Percentiles rank a stretch among this genome's conserved stretches.
These are phyloP conservation scores for Exophiala xenobiotica DNA, from an alignment of 2,329 filamentous ascomycete species.

Conservation along the genomic window DNA sequence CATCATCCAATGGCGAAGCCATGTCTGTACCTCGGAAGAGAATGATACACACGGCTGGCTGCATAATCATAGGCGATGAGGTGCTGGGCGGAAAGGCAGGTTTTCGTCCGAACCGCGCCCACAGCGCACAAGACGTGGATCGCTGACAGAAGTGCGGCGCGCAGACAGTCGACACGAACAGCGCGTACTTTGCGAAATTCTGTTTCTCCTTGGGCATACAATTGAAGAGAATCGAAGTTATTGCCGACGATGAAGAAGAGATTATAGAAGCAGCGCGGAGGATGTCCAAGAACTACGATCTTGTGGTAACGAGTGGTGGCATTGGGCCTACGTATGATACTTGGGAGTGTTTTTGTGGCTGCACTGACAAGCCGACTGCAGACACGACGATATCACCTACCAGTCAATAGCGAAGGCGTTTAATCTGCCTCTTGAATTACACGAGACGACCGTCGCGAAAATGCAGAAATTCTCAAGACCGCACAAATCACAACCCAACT, in stretches of 20 bases:
- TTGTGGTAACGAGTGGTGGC: slow-evolving; percentile 91
- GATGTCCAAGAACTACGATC: slow-evolving; percentile 88
- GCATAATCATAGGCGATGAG: slow-evolving; percentile 87
- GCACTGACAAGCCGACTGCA: slow-evolving; percentile 41
- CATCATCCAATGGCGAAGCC: slow-evolving; percentile 38
- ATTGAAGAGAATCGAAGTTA: slow-evolving; percentile 85
- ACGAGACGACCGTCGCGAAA: slow-evolving; percentile 71
- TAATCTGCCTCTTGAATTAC: slow-evolving; percentile 69
- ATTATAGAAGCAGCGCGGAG: slow-evolving; percentile 83
- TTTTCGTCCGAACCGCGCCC: too few species aligned
- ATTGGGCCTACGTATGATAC: slow-evolving; percentile 81
- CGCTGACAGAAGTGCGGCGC: too few species aligned
- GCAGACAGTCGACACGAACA: slow-evolving; percentile 67
- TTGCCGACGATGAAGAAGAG: slow-evolving; percentile 85
- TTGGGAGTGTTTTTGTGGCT: too few species aligned
- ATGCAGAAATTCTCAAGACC: slow-evolving; percentile 82
- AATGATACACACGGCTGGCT: slow-evolving; percentile 84
- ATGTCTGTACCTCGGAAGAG: slow-evolving; percentile 37
- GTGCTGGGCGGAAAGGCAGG: slow-evolving; percentile 87
- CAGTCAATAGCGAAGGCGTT: slow-evolving; percentile 91
- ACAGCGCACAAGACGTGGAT: too few species aligned
- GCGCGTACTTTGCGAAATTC: slow-evolving; percentile 63
- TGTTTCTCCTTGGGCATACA: slow-evolving; percentile 65
- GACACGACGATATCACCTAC: slow-evolving; percentile 98
- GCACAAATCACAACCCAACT: slow-evolving; percentile 69